Evolutionary conservation across 345 rosid genomes (phyloP).

Genomic region (Lepidium sativum): DNA sequence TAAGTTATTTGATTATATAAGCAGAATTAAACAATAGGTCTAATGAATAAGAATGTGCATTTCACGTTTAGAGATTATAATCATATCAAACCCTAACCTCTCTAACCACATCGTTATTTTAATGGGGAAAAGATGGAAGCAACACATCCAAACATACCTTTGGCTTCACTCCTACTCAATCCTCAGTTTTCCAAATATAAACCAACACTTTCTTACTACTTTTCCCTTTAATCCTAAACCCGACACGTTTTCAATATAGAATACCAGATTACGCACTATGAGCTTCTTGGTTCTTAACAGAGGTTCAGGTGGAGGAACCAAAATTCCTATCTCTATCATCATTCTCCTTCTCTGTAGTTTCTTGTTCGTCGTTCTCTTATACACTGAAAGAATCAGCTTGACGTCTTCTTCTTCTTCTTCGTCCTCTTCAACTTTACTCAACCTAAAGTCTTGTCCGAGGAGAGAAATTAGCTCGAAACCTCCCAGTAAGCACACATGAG

Average conservation of each 20-base stretch:
- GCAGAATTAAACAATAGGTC: background rate
- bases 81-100: too few species aligned
- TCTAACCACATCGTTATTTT: conserved; percentile 17
- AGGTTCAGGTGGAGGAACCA: conserved; percentile 32
- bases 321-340: conserved; percentile 50
- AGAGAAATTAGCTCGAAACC: conserved; percentile 32
- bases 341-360: conserved; percentile 38
- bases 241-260: background rate
- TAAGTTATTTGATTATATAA: background rate
- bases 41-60: conserved; percentile 18
- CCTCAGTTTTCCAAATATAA: conserved; percentile 21
- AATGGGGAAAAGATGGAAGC: conserved; percentile 19
- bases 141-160: conserved; percentile 28
- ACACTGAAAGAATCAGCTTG: conserved; percentile 43
- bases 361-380: conserved; percentile 53
- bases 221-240: conserved; percentile 9
- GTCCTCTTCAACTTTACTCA: conserved; percentile 31
- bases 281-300: conserved; percentile 33
- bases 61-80: conserved; percentile 16
- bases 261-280: conserved; percentile 21
- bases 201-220: conserved; percentile 6
- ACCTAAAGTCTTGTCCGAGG: conserved; percentile 42
- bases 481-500: conserved; percentile 40
- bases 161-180: conserved; percentile 45
- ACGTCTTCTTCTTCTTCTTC: conserved; percentile 40